Evolutionary conservation across 306 rosid species (phyloP).

Genomic region (Cucumis hystrix): DNA sequence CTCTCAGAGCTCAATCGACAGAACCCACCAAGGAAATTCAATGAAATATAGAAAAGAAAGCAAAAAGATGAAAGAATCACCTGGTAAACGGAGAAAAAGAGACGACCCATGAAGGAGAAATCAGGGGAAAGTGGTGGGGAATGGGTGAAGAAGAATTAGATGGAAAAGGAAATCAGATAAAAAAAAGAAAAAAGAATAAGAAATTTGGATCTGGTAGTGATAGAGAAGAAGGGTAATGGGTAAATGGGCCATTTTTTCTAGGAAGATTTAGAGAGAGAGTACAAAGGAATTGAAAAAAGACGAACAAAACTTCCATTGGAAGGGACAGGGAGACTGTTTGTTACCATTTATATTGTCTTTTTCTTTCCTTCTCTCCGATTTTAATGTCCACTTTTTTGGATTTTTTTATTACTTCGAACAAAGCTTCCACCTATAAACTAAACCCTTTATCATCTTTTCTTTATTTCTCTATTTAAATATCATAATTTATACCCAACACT

Average conservation of each 20-base stretch:
- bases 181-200: neutral
- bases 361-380: neutral
- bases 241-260: neutral
- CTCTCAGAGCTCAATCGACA: neutral
- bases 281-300: neutral
- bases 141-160: neutral
- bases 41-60: neutral
- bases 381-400: neutral
- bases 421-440: neutral
- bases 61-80: neutral
- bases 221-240: neutral
- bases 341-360: neutral
- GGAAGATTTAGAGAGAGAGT: conserved; percentile 7
- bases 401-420: neutral
- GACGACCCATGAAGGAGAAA: neutral
- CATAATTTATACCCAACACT: neutral
- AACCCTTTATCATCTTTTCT: neutral
- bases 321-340: neutral
- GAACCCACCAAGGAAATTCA: neutral
- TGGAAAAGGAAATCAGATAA: neutral
- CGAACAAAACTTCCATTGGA: conserved; percentile 4
- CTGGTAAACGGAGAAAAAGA: neutral
- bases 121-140: neutral
- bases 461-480: too few relatives aligned
- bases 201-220: neutral